phyloP scores from a whole-genome alignment of 176 grass and related monocot species.

The Musa schizocarpa region DNA sequence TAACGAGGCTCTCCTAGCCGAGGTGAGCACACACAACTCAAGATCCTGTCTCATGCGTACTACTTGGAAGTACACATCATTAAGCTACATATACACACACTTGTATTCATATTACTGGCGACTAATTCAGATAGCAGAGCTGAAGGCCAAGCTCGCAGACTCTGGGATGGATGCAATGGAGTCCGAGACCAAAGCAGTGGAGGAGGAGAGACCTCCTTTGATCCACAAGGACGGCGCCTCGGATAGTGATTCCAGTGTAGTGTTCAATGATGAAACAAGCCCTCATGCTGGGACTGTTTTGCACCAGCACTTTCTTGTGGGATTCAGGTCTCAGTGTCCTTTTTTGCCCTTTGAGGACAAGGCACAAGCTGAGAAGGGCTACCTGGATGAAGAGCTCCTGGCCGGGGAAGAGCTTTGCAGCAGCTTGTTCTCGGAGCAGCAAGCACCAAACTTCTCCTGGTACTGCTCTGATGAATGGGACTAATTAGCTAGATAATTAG shows the following conservation, averaged over 20 bases:
- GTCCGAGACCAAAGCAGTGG: slow-evolving; percentile 16
- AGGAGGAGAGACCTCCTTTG: slow-evolving; percentile 14
- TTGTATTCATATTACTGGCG: not conserved
- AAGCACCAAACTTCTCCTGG: not conserved
- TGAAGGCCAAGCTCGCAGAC: slow-evolving; percentile 28
- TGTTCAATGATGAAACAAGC: slow-evolving; percentile 51
- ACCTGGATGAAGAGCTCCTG: not conserved
- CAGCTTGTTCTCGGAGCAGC: not conserved
- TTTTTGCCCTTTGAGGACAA: not conserved
- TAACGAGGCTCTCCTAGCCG: slow-evolving; percentile 3
- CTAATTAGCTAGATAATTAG: not conserved
- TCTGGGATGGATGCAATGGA: slow-evolving; percentile 14
- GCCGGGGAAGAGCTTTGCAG: not conserved
- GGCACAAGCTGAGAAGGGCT: not conserved
- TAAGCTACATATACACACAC: not conserved
- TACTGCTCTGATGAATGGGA: slow-evolving; percentile 2
- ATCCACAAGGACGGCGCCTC: slow-evolving; percentile 59
- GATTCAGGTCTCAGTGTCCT: slow-evolving; percentile 25
- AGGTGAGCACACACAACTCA: slow-evolving; percentile 15
- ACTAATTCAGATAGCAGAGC: slow-evolving; percentile 31
- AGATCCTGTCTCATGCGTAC: no score
- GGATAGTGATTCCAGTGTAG: slow-evolving; percentile 68
- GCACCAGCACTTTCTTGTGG: not conserved
- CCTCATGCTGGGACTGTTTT: slow-evolving; percentile 33
- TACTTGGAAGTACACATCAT: not conserved